These are phyloP conservation scores for Pseudevernia furfuracea DNA, from an alignment of 495 filamentous ascomycete species.

Conservation along the genomic window DNA sequence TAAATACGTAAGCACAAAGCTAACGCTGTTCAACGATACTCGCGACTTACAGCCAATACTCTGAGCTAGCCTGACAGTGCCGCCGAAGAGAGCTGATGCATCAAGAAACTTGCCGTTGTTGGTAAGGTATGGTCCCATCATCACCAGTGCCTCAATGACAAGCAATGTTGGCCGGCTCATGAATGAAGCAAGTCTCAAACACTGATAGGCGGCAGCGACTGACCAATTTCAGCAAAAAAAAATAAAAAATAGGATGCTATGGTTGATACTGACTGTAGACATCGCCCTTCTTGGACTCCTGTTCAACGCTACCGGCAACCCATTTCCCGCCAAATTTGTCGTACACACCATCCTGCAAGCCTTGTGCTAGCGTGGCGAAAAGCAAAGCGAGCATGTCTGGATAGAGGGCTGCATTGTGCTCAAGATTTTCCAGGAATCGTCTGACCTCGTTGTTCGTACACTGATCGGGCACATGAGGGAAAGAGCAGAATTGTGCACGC, in stretches of 20 bases:
- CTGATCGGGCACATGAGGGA: conserved; percentile 39
- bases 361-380: conserved; percentile 40
- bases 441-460: conserved; percentile 36
- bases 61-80: conserved; percentile 40
- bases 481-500: conserved; percentile 37
- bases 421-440: conserved; percentile 34
- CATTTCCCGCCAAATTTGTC: conserved; percentile 37
- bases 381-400: conserved; percentile 43
- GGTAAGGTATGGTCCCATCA: conserved; percentile 42
- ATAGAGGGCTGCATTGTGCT: conserved; percentile 34
- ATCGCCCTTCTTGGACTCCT: conserved; percentile 33
- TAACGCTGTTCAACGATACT: not conserved
- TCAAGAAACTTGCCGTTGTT: conserved; percentile 45
- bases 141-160: conserved; percentile 38
- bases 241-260: not conserved
- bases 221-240: not conserved
- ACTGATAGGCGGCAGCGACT: conserved; percentile 29
- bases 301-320: conserved; percentile 33
- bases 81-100: conserved; percentile 41
- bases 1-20: conserved; percentile 10
- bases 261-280: conserved; percentile 33
- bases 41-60: conserved; percentile 34
- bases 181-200: conserved; percentile 40
- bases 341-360: conserved; percentile 37
- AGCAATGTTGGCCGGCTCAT: conserved; percentile 40